Percentiles rank a stretch among this genome's conserved stretches.
These are phyloP conservation scores for Diaporthe velutina DNA, from an alignment of 2,329 filamentous ascomycete species.

Conservation along the genomic window DNA sequence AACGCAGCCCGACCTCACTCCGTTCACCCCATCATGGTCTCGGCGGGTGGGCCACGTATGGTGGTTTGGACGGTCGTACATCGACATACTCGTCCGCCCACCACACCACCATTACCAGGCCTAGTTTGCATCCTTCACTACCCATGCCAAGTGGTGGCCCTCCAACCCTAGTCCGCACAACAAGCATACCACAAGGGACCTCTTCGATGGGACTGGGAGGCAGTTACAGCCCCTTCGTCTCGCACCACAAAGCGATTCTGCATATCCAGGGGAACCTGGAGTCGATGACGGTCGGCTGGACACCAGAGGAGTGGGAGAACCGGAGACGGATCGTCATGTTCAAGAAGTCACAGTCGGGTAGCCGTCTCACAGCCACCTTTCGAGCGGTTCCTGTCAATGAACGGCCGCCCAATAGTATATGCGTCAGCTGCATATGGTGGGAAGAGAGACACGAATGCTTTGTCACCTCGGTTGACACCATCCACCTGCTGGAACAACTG, in stretches of 20 bases:
- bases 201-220: constrained; percentile 53
- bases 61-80: constrained; percentile 55
- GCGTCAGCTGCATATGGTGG: constrained; percentile 98
- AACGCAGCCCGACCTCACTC: constrained; percentile 40
- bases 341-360: constrained; percentile 83
- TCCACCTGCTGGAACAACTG: constrained; percentile 91
- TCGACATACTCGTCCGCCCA: constrained; percentile 58
- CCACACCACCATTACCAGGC: constrained; percentile 59
- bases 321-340: constrained; percentile 91
- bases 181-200: constrained; percentile 60
- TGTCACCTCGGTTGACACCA: constrained; percentile 97
- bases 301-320: constrained; percentile 81
- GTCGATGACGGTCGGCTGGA: constrained; percentile 87
- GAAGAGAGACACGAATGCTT: constrained; percentile 90
- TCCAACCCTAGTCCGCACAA: constrained; percentile 68
- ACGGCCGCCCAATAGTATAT: constrained; percentile 85
- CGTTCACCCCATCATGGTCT: constrained; percentile 45
- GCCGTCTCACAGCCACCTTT: constrained; percentile 85
- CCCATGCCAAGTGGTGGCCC: constrained; percentile 53
- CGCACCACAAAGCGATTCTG: constrained; percentile 79
- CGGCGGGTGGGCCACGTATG: constrained; percentile 49
- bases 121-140: constrained; percentile 63
- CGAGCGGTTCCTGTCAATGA: constrained; percentile 83
- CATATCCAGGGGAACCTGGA: constrained; percentile 90
- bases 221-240: constrained; percentile 80